These are phyloP conservation scores for Melanogaster broomeanus DNA, from an alignment of 768 basidiomycete genomes.

Conservation along the genomic window DNA sequence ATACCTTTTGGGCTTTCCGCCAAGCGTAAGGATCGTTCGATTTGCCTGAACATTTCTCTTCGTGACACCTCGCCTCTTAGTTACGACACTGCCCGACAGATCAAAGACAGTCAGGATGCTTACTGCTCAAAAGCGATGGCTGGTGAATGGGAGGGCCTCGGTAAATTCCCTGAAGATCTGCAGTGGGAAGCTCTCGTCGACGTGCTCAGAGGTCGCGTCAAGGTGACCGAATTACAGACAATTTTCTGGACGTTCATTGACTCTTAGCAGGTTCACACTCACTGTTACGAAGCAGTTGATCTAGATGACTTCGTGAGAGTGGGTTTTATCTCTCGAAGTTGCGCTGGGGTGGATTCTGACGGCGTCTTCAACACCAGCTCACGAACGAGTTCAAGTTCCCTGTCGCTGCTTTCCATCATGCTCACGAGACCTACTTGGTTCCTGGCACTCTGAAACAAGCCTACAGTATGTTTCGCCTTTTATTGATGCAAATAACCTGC, in stretches of 20 bases:
- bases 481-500: neutral
- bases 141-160: slow-evolving; percentile 42
- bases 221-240: slow-evolving; percentile 36
- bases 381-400: slow-evolving; percentile 90
- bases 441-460: slow-evolving; percentile 77
- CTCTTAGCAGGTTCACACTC: slow-evolving; percentile 32
- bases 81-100: slow-evolving; percentile 53
- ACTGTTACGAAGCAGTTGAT: slow-evolving; percentile 62
- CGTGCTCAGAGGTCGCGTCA: slow-evolving; percentile 84
- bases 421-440: slow-evolving; percentile 89
- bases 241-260: neutral
- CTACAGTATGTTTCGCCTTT: slow-evolving; percentile 36
- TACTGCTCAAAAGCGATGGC: slow-evolving; percentile 48
- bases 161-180: slow-evolving; percentile 66
- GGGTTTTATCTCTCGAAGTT: slow-evolving; percentile 23
- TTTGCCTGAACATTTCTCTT: neutral
- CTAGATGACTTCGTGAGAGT: slow-evolving; percentile 69
- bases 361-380: slow-evolving; percentile 45
- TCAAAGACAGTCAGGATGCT: slow-evolving; percentile 56
- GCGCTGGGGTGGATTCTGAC: neutral
- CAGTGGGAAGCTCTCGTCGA: slow-evolving; percentile 82
- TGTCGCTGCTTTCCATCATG: slow-evolving; percentile 82
- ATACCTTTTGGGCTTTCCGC: slow-evolving; percentile 53
- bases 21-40: slow-evolving; percentile 38
- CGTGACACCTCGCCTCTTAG: slow-evolving; percentile 19